Evolutionary conservation across 176 grass and related monocot genomes (phyloP).

Genomic region (Raddia distichophylla): DNA sequence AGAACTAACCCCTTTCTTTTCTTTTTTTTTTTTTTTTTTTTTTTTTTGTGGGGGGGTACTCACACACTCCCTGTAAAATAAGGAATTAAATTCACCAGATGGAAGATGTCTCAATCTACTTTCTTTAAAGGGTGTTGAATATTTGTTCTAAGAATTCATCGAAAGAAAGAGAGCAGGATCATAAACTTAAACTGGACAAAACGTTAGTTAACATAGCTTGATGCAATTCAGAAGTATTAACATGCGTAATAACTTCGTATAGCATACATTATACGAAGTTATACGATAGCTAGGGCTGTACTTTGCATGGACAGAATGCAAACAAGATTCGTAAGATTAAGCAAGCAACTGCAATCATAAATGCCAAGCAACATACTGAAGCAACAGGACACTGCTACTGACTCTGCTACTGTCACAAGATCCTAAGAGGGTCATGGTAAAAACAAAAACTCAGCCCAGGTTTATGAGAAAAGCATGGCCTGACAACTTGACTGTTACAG

Average conservation of each 20-base stretch:
- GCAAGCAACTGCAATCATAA: background rate
- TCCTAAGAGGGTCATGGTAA: background rate
- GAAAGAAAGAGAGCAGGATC: background rate
- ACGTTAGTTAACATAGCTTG: background rate
- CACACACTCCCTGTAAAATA: background rate
- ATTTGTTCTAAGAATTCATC: background rate
- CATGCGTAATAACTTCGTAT: too few species aligned
- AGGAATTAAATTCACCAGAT: background rate
- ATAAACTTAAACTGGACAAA: background rate
- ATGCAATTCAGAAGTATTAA: background rate
- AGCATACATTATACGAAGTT: too few species aligned
- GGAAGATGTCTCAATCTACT: background rate
- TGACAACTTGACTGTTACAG: background rate
- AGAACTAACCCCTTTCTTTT: background rate
- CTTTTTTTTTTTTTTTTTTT: too few species aligned
- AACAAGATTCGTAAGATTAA: background rate
- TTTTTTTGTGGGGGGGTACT: background rate
- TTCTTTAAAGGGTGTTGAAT: background rate
- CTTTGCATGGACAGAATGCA: background rate
- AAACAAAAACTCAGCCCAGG: background rate
- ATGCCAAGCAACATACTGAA: background rate
- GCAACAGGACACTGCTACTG: background rate
- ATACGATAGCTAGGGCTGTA: slow-evolving; percentile 13
- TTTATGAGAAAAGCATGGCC: background rate
- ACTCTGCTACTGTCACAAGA: background rate